phyloP scores from a whole-genome alignment of 768 basidiomycete species.

The Kwoniella europaea region DNA sequence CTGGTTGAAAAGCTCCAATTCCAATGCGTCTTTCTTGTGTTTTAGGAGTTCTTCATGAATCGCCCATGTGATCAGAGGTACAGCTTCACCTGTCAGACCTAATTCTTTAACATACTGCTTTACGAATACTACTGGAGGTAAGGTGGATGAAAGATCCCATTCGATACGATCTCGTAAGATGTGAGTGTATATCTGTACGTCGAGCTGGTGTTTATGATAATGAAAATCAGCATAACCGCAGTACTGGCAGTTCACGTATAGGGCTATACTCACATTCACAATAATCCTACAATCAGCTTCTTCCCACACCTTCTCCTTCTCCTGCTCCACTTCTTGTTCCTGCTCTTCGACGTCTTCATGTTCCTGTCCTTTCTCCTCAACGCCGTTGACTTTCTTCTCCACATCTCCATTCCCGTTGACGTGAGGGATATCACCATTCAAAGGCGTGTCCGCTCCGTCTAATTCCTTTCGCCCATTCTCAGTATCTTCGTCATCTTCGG shows the following conservation, averaged over 20 bases:
- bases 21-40: constrained; percentile 92
- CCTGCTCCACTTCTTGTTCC: constrained; percentile 42
- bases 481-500: constrained; percentile 46
- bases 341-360: constrained; percentile 47
- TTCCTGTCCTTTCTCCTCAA: constrained; percentile 29
- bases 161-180: constrained; percentile 95
- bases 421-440: constrained; percentile 20
- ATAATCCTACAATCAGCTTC: constrained; percentile 60
- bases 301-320: constrained; percentile 43
- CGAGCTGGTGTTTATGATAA: constrained; percentile 68
- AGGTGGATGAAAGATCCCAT: constrained; percentile 84
- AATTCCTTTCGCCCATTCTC: constrained; percentile 26
- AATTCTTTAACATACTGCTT: constrained; percentile 79
- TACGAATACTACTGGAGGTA: constrained; percentile 87
- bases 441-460: constrained; percentile 6
- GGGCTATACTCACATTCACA: constrained; percentile 58
- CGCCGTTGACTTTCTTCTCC: constrained; percentile 15
- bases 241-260: neutral
- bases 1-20: constrained; percentile 81
- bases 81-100: constrained; percentile 82
- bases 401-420: constrained; percentile 12
- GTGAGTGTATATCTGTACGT: constrained; percentile 91
- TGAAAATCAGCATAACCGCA: too few relatives aligned
- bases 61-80: constrained; percentile 88
- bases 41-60: constrained; percentile 93